These are phyloP conservation scores for Nicotiana otophora DNA, from an alignment of 257 asterid genomes.

Conservation along the genomic window DNA sequence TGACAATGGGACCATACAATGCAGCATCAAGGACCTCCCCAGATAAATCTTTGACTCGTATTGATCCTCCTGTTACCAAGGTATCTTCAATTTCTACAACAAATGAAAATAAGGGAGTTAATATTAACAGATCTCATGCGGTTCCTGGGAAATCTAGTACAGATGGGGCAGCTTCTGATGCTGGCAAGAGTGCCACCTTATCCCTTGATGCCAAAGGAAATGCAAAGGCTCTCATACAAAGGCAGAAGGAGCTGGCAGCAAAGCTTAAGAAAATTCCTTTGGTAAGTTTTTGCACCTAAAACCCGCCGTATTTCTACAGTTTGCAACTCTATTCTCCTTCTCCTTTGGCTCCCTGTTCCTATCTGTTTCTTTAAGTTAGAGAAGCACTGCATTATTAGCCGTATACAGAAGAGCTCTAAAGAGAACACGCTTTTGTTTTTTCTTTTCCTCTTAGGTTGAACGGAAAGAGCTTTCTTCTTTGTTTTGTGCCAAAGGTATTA, in stretches of 20 bases:
- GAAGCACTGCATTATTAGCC: neutral
- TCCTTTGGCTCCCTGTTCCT: neutral
- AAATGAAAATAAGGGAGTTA: conserved; percentile 99
- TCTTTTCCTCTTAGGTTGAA: neutral
- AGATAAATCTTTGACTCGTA: conserved; percentile 31
- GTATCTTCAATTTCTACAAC: conserved; percentile 91
- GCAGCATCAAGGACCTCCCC: conserved; percentile 34
- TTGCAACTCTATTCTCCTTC: neutral
- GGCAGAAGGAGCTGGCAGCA: conserved; percentile 59
- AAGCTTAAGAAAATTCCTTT: conserved; percentile 65
- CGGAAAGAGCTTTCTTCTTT: neutral
- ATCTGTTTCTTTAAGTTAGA: neutral
- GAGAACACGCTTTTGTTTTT: neutral
- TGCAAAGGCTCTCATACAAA: conserved; percentile 73
- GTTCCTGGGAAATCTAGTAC: conserved; percentile 99
- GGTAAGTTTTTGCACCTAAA: conserved; percentile 39
- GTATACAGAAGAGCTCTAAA: neutral
- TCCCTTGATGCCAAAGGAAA: conserved; percentile 83
- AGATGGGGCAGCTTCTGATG: conserved; percentile 79
- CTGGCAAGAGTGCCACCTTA: conserved; percentile 64
- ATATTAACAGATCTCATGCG: conserved; percentile 96
- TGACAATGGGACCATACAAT: conserved; percentile 34
- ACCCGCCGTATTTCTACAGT: neutral
- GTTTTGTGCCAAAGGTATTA: neutral
- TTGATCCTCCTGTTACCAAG: conserved; percentile 64